Percentiles rank a stretch among this genome's conserved stretches.
phyloP scores from a whole-genome alignment of 805 yeast species.

The Pichia californica region DNA sequence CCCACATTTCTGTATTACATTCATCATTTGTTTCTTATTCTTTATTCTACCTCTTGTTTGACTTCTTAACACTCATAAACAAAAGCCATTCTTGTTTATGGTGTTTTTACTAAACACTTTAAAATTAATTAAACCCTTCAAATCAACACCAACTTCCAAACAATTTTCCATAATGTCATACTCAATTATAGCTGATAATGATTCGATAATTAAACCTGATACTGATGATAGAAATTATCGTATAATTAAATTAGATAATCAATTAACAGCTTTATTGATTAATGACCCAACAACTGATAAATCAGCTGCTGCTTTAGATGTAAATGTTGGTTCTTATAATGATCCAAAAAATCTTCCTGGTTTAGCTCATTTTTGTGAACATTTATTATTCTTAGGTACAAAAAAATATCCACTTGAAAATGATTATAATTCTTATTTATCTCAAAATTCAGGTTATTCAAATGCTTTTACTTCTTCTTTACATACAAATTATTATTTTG shows the following conservation, averaged over 20 bases:
- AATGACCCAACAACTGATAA: constrained; percentile 67
- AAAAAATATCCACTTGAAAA: constrained; percentile 68
- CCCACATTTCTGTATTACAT: no score
- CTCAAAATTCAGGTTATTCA: constrained; percentile 82
- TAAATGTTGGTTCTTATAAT: constrained; percentile 68
- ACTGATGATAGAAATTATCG: constrained; percentile 75
- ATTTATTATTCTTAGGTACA: constrained; percentile 74
- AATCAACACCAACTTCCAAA: not conserved
- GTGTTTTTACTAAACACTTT: not conserved
- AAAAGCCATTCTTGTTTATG: not conserved
- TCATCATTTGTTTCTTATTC: no score
- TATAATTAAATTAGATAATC: constrained; percentile 51
- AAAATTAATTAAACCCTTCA: not conserved
- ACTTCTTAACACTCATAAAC: no score
- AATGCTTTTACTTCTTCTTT: constrained; percentile 89
- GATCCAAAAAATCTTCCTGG: constrained; percentile 64
- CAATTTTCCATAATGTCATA: constrained; percentile 1
- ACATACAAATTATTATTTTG: constrained; percentile 88
- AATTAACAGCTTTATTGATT: constrained; percentile 54
- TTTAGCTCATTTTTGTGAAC: constrained; percentile 73
- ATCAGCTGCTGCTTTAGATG: constrained; percentile 75
- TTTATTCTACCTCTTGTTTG: no score
- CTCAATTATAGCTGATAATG: constrained; percentile 16
- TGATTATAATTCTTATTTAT: constrained; percentile 65
- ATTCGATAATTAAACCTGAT: constrained; percentile 35